Conservation (phyloP, 2,329 filamentous ascomycete genomes). For the Fusarium neocosmosporiellum region DNA sequence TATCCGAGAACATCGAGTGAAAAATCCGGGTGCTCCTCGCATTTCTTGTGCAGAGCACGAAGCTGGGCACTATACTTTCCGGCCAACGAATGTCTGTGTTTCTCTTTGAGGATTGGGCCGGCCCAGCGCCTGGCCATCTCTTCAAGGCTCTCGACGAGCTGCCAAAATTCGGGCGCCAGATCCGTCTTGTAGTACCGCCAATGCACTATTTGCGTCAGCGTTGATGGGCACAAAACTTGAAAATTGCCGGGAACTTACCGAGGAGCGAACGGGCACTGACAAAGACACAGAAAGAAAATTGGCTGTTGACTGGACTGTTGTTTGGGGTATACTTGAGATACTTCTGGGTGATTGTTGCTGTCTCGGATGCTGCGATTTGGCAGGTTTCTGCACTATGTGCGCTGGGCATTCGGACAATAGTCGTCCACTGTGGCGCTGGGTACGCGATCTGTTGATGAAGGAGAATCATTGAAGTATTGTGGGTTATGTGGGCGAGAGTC, state of each 20-base stretch:
- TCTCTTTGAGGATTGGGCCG: slow-evolving; percentile 15
- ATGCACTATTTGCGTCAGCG: slow-evolving; percentile 21
- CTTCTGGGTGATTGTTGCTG: slow-evolving; percentile 57
- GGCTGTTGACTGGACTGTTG: slow-evolving; percentile 38
- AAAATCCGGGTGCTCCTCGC: not conserved
- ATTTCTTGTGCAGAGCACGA: slow-evolving; percentile 8
- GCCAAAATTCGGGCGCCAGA: slow-evolving; percentile 42
- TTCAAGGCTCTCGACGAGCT: slow-evolving; percentile 44
- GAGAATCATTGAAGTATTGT: slow-evolving; percentile 62
- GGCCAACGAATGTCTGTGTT: not conserved
- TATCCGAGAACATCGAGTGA: slow-evolving; percentile 29
- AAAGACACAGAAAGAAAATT: slow-evolving; percentile 60
- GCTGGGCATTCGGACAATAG: slow-evolving; percentile 51
- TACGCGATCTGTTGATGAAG: slow-evolving; percentile 62
- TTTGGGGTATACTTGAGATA: slow-evolving; percentile 54
- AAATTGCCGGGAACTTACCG: slow-evolving; percentile 8
- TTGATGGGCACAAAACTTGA: accelerated
- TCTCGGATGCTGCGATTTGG: slow-evolving; percentile 57
- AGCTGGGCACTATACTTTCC: slow-evolving; percentile 24
- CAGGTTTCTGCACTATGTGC: slow-evolving; percentile 61
- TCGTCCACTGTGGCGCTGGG: slow-evolving; percentile 46
- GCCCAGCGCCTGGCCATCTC: slow-evolving; percentile 46
- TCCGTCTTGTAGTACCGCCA: slow-evolving; percentile 33
- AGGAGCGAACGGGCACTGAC: slow-evolving; percentile 58
- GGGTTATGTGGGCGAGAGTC: slow-evolving; percentile 60